These are phyloP conservation scores for Naganishia onofrii DNA, from an alignment of 768 basidiomycete genomes.

Conservation along the genomic window DNA sequence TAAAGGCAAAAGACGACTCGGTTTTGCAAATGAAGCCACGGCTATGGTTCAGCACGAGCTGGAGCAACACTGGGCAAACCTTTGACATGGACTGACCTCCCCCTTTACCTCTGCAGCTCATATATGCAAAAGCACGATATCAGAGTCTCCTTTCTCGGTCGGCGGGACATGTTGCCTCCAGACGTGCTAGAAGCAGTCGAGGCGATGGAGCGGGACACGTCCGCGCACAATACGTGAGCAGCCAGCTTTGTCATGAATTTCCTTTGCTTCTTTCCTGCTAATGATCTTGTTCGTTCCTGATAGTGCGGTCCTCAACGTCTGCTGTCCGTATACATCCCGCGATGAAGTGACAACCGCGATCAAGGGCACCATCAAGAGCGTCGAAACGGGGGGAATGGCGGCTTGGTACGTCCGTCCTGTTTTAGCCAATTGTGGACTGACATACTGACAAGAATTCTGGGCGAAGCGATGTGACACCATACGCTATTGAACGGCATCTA, in stretches of 20 bases:
- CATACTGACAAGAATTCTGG: neutral
- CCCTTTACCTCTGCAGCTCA: constrained; percentile 57
- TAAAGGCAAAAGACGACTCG: neutral
- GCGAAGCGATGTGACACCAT: constrained; percentile 32
- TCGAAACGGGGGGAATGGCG: constrained; percentile 50
- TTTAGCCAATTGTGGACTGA: neutral
- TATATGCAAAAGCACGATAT: constrained; percentile 78
- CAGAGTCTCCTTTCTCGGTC: constrained; percentile 77
- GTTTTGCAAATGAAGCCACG: too few relatives aligned
- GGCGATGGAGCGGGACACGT: constrained; percentile 73
- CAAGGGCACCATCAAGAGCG: constrained; percentile 51
- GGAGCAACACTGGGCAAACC: neutral
- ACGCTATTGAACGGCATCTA: neutral
- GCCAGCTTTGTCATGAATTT: too few relatives aligned
- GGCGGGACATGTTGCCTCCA: constrained; percentile 70
- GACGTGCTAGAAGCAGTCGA: constrained; percentile 66
- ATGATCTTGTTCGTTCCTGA: neutral
- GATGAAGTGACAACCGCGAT: constrained; percentile 88
- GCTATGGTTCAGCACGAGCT: too few relatives aligned
- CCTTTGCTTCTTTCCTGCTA: too few relatives aligned
- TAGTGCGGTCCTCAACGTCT: constrained; percentile 85
- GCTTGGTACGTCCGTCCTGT: constrained; percentile 49
- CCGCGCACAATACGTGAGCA: constrained; percentile 66
- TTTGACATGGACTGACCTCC: neutral
- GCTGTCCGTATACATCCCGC: constrained; percentile 85